Evolutionary conservation across 148 eudicot species (phyloP).

Genomic region (Euryodendron excelsum): DNA sequence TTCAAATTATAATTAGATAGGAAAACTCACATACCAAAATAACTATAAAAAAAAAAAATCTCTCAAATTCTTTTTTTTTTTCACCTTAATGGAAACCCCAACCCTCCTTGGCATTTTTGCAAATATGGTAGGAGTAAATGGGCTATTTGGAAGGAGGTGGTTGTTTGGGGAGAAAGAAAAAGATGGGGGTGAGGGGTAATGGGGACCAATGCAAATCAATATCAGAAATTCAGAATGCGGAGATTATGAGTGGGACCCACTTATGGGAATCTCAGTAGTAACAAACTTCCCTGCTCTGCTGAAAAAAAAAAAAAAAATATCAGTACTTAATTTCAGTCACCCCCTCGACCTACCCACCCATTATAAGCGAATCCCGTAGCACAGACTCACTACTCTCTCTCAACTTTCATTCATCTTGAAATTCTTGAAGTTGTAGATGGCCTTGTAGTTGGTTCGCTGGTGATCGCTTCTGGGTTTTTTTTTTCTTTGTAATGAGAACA

Average conservation of each 20-base stretch:
- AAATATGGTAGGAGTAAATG: too few relatives aligned
- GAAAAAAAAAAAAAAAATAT: background rate
- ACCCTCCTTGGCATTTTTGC: too few relatives aligned
- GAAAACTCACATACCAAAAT: too few relatives aligned
- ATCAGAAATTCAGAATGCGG: constrained; percentile 7
- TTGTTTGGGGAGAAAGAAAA: constrained; percentile 2
- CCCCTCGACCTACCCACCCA: constrained; percentile 16
- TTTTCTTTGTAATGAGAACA: background rate
- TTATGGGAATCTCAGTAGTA: constrained; percentile 22
- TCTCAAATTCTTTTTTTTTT: too few relatives aligned
- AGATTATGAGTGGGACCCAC: constrained; percentile 25
- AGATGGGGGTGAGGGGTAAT: background rate
- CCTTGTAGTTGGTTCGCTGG: background rate
- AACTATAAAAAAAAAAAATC: too few relatives aligned
- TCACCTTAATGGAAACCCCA: too few relatives aligned
- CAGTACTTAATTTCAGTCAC: background rate
- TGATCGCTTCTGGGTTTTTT: background rate
- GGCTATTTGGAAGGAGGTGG: too few relatives aligned
- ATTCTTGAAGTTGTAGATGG: background rate
- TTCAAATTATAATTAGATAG: too few relatives aligned
- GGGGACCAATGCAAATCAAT: constrained; percentile 13
- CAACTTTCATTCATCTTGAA: constrained; percentile 1
- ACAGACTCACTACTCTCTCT: constrained; percentile 11
- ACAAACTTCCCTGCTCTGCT: constrained; percentile 22
- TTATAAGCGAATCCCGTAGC: constrained; percentile 17